These are phyloP conservation scores for Fusarium ramigenum DNA, from an alignment of 2,329 filamentous ascomycete species.

Conservation along the genomic window DNA sequence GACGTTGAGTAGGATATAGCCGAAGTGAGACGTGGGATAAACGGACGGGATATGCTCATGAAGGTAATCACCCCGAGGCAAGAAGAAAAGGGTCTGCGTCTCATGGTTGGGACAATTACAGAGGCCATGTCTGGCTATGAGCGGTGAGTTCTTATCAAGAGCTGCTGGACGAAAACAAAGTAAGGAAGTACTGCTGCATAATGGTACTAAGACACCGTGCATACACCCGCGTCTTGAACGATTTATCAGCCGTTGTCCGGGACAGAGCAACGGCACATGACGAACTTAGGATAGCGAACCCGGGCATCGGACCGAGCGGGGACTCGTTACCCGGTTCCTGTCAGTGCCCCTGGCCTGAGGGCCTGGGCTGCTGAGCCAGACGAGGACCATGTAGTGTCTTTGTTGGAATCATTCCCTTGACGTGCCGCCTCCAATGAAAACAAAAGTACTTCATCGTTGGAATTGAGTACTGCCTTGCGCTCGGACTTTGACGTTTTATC, in stretches of 20 bases:
- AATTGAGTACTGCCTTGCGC: no score
- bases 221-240: background rate
- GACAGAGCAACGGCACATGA: background rate
- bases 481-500: no score
- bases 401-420: no score
- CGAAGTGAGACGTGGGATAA: accelerated
- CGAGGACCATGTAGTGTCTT: no score
- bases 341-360: accelerated
- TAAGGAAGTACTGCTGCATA: accelerated
- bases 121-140: accelerated
- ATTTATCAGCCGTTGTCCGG: background rate
- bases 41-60: accelerated
- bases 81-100: background rate
- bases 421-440: no score
- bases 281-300: background rate
- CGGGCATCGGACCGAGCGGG: background rate
- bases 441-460: no score
- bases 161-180: accelerated
- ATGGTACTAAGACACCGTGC: accelerated
- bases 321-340: background rate
- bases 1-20: background rate
- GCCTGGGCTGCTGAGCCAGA: accelerated
- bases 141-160: accelerated
- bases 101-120: background rate
- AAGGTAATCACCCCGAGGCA: accelerated